Evolutionary conservation across 2,329 filamentous ascomycete species (phyloP).

Genomic region (Pseudocercospora cruenta): DNA sequence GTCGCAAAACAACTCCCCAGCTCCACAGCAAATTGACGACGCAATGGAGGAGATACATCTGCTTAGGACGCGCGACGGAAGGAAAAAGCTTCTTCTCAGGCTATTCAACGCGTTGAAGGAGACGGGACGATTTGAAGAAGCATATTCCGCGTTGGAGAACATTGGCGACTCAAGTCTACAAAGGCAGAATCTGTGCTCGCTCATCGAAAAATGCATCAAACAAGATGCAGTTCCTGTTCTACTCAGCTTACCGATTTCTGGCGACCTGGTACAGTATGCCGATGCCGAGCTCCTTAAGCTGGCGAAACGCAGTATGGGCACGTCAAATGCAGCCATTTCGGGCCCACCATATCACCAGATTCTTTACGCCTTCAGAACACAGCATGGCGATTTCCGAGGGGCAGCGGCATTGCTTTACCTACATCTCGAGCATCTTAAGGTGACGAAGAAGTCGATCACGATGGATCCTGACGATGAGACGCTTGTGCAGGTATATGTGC

Average conservation of each 20-base stretch:
- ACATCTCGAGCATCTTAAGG: slow-evolving; percentile 55
- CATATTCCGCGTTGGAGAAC: slow-evolving; percentile 76
- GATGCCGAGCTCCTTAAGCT: slow-evolving; percentile 76
- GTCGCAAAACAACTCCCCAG: slow-evolving; percentile 35
- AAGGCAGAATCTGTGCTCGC: slow-evolving; percentile 68
- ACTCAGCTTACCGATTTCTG: slow-evolving; percentile 76
- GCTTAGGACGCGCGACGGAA: slow-evolving; percentile 44
- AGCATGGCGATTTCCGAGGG: slow-evolving; percentile 83
- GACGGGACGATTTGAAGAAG: slow-evolving; percentile 78
- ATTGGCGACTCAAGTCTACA: slow-evolving; percentile 71
- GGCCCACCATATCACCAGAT: slow-evolving; percentile 79
- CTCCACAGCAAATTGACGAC: slow-evolving; percentile 31
- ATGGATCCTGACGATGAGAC: slow-evolving; percentile 55
- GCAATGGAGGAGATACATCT: slow-evolving; percentile 40
- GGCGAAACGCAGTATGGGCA: slow-evolving; percentile 66
- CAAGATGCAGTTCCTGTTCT: slow-evolving; percentile 47
- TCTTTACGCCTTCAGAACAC: slow-evolving; percentile 87
- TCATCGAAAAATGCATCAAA: slow-evolving; percentile 55
- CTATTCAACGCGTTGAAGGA: slow-evolving; percentile 82
- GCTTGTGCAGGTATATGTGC: slow-evolving; percentile 75
- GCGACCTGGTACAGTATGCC: slow-evolving; percentile 71
- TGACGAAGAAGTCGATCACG: slow-evolving; percentile 25
- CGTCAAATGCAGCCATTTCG: slow-evolving; percentile 48
- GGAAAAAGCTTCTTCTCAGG: slow-evolving; percentile 75
- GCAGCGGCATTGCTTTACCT: slow-evolving; percentile 62